Evolutionary conservation across 1,284 basidiomycete genomes (phyloP).

Genomic region (Malassezia nana): DNA sequence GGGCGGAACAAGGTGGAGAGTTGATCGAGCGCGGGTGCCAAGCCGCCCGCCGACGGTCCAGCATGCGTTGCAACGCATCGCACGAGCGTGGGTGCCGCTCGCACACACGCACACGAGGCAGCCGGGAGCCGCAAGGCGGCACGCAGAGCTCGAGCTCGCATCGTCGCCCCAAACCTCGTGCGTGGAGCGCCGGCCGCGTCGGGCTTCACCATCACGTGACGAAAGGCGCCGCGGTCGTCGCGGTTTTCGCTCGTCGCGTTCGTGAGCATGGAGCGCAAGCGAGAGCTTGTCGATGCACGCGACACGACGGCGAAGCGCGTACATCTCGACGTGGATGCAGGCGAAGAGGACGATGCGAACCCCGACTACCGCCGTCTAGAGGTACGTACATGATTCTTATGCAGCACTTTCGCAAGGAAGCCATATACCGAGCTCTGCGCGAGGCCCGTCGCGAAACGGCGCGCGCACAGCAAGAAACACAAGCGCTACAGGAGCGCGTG

Average conservation of each 20-base stretch:
- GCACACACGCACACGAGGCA: not conserved
- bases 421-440: slow-evolving; percentile 38
- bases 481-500: slow-evolving; percentile 7
- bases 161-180: not conserved
- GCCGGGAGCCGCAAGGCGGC: not conserved
- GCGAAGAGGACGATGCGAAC: slow-evolving; percentile 21
- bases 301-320: slow-evolving; percentile 9
- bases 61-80: not conserved
- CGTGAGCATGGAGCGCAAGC: slow-evolving; percentile 28
- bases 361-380: slow-evolving; percentile 25
- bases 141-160: not conserved
- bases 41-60: not conserved
- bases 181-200: not conserved
- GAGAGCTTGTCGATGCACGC: slow-evolving; percentile 19
- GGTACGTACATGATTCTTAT: slow-evolving; percentile 20
- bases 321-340: slow-evolving; percentile 19
- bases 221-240: not conserved
- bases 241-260: slow-evolving; percentile 2
- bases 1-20: slow-evolving; percentile 1
- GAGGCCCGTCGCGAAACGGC: slow-evolving; percentile 29
- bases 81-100: not conserved
- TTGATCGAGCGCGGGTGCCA: not conserved
- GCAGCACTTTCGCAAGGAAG: slow-evolving; percentile 40
- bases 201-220: not conserved
- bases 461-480: slow-evolving; percentile 9